Conservation (phyloP, 345 rosid genomes). For the Hirschfeldia incana region DNA sequence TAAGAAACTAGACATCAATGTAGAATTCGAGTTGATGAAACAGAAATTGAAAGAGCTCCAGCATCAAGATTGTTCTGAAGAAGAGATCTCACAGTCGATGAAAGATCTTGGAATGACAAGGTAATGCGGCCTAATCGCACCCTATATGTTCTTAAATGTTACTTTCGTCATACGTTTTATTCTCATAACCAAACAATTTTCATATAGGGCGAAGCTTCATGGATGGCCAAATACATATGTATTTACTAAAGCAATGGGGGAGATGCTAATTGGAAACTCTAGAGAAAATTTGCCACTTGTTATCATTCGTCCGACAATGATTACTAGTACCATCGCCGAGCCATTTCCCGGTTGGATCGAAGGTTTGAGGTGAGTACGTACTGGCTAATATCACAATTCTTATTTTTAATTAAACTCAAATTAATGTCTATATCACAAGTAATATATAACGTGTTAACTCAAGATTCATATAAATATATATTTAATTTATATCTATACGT, state of each 20-base stretch:
- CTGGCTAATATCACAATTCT: background rate
- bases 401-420: too few species aligned
- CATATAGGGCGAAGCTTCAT: constrained; percentile 55
- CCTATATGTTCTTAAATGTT: background rate
- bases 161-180: background rate
- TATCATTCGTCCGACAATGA: constrained; percentile 65
- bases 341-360: constrained; percentile 93
- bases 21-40: constrained; percentile 32
- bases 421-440: too few species aligned
- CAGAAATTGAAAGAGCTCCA: constrained; percentile 34
- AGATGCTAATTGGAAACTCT: constrained; percentile 59
- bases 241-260: constrained; percentile 86
- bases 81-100: constrained; percentile 35
- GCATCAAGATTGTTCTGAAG: constrained; percentile 22
- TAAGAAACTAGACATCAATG: constrained; percentile 29
- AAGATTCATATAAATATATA: background rate
- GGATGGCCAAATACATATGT: constrained; percentile 92
- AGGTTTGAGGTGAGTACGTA: constrained; percentile 55
- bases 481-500: background rate
- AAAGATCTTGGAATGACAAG: constrained; percentile 44
- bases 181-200: background rate
- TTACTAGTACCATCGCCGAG: constrained; percentile 67
- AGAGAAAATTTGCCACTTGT: constrained; percentile 60
- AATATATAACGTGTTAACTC: background rate
- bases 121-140: constrained; percentile 1